Evolutionary conservation across 495 filamentous ascomycete species (phyloP).

Genomic region (Aspergillus ostianus): DNA sequence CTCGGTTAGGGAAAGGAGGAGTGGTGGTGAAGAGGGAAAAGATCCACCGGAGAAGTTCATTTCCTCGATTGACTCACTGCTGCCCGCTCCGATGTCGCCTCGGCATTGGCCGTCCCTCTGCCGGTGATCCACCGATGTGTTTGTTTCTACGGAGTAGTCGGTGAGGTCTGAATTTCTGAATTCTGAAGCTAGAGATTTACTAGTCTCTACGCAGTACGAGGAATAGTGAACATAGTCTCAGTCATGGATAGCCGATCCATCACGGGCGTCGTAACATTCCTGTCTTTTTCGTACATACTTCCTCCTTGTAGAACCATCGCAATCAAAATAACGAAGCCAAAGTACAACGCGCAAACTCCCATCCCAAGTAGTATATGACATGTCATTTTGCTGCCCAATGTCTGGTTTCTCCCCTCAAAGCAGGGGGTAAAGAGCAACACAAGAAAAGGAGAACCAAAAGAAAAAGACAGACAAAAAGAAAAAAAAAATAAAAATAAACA

Average conservation of each 20-base stretch:
- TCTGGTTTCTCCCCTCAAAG: not conserved
- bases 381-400: not conserved
- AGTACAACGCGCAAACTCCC: not conserved
- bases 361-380: not conserved
- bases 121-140: not conserved
- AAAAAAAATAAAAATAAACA: slow-evolving; percentile 15
- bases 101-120: not conserved
- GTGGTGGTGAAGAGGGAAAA: slow-evolving; percentile 6
- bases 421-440: not conserved
- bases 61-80: slow-evolving; percentile 26
- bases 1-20: not conserved
- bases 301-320: not conserved
- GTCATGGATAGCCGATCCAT: not conserved
- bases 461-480: slow-evolving; percentile 9
- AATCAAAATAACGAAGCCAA: not conserved
- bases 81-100: slow-evolving; percentile 40
- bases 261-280: not conserved
- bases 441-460: slow-evolving; percentile 11
- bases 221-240: no score
- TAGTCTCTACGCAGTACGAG: no score
- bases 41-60: slow-evolving; percentile 9
- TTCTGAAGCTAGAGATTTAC: not conserved
- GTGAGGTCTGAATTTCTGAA: not conserved
- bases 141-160: not conserved
- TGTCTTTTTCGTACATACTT: not conserved